These are phyloP conservation scores for Eutrema japonicum DNA, from an alignment of 345 rosid genomes.

Conservation along the genomic window DNA sequence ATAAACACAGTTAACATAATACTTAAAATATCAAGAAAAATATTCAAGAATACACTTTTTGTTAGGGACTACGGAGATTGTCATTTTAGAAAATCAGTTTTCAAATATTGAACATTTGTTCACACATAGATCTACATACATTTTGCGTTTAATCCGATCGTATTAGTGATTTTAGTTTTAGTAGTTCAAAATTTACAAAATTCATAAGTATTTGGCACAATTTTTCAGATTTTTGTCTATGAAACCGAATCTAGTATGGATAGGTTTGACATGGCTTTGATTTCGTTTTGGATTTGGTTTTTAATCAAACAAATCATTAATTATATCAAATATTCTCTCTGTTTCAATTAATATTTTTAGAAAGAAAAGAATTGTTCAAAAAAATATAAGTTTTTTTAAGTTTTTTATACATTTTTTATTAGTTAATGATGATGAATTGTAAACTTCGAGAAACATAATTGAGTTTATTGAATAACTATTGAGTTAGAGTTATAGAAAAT, in stretches of 20 bases:
- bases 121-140: background rate
- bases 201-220: background rate
- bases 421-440: no score
- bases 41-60: background rate
- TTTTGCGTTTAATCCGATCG: background rate
- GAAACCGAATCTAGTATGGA: background rate
- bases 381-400: no score
- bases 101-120: background rate
- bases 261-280: background rate
- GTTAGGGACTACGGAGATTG: background rate
- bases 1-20: background rate
- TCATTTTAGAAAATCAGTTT: background rate
- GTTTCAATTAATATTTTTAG: no score
- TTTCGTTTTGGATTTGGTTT: background rate
- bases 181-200: background rate
- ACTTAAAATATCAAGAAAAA: background rate
- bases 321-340: no score
- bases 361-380: no score
- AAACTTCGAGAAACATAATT: no score
- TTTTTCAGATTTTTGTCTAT: background rate
- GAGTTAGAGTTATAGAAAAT: no score
- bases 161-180: background rate
- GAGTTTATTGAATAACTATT: no score
- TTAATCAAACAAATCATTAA: background rate
- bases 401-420: no score